Evolutionary conservation across 768 basidiomycete species (phyloP).

Genomic region (Boletus patriciae): DNA sequence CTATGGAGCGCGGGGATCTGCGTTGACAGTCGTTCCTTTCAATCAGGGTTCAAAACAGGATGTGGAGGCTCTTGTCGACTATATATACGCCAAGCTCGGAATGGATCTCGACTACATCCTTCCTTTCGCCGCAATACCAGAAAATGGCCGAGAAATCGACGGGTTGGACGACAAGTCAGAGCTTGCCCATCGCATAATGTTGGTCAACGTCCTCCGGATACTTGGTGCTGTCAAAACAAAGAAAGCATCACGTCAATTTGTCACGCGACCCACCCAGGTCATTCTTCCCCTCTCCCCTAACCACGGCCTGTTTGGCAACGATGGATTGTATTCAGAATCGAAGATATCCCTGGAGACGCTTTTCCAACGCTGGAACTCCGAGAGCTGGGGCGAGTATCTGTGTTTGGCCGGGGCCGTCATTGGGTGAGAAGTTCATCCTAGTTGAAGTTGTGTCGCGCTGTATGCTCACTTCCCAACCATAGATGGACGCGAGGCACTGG

Average conservation of each 20-base stretch:
- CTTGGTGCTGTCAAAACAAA: constrained; percentile 97
- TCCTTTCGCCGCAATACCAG: constrained; percentile 97
- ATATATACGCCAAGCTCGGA: constrained; percentile 93
- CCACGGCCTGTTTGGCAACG: constrained; percentile 96
- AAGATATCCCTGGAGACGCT: constrained; percentile 98
- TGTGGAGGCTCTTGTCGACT: constrained; percentile 96
- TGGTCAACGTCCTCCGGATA: constrained; percentile 93
- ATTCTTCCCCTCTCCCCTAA: constrained; percentile 97
- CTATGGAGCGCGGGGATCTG: constrained; percentile 92
- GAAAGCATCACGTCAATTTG: constrained; percentile 95
- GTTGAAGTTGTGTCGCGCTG: constrained; percentile 8
- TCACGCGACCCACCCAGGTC: constrained; percentile 97
- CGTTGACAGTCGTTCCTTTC: constrained; percentile 97
- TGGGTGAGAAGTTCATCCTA: constrained; percentile 55
- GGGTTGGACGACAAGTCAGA: constrained; percentile 96
- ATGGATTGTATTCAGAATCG: constrained; percentile 96
- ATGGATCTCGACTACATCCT: constrained; percentile 98
- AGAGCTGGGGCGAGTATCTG: constrained; percentile 99
- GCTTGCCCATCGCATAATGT: constrained; percentile 97
- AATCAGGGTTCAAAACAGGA: constrained; percentile 99
- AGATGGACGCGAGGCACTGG: constrained; percentile 99
- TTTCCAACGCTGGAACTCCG: constrained; percentile 97
- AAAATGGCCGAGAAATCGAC: constrained; percentile 98
- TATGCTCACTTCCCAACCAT: constrained; percentile 9
- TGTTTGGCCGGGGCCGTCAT: constrained; percentile 98